These are phyloP conservation scores for Filosporella fistucella DNA, from an alignment of 495 filamentous ascomycete genomes.

Conservation along the genomic window DNA sequence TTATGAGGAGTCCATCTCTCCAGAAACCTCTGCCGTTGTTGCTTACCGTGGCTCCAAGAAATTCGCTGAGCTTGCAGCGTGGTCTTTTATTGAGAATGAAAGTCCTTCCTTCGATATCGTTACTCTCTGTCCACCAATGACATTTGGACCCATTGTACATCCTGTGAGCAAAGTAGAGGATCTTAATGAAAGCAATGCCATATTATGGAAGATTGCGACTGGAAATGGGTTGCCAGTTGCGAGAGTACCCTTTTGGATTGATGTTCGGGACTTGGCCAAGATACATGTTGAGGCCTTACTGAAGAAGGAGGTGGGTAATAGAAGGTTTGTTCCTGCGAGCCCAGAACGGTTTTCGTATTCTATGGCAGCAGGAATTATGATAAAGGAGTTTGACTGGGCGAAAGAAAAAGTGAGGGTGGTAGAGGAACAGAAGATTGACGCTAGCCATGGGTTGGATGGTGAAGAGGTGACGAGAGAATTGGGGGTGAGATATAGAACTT, in stretches of 20 bases:
- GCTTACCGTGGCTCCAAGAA: constrained; percentile 23
- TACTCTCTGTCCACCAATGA: constrained; percentile 25
- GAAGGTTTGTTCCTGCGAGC: constrained; percentile 33
- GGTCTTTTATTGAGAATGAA: constrained; percentile 38
- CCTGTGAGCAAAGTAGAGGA: too few species aligned
- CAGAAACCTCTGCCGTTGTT: constrained; percentile 12
- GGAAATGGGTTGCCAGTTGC: constrained; percentile 20
- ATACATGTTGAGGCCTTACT: constrained; percentile 36
- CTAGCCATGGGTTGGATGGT: too few species aligned
- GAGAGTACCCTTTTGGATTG: constrained; percentile 29
- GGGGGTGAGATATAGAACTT: too few species aligned
- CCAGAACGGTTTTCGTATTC: too few species aligned
- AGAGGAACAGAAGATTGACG: too few species aligned
- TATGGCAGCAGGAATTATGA: too few species aligned
- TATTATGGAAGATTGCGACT: constrained; percentile 32
- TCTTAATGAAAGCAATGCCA: too few species aligned
- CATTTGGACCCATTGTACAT: constrained; percentile 35
- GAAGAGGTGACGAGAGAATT: too few species aligned
- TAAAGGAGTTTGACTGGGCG: too few species aligned
- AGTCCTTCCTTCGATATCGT: constrained; percentile 40
- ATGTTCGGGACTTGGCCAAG: constrained; percentile 39
- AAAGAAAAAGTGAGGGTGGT: too few species aligned
- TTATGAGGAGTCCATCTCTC: constrained; percentile 14
- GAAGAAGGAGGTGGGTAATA: constrained; percentile 31
- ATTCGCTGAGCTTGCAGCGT: constrained; percentile 34